phyloP scores from a whole-genome alignment of 2,329 filamentous ascomycete species.

The Cercospora berteroae region DNA sequence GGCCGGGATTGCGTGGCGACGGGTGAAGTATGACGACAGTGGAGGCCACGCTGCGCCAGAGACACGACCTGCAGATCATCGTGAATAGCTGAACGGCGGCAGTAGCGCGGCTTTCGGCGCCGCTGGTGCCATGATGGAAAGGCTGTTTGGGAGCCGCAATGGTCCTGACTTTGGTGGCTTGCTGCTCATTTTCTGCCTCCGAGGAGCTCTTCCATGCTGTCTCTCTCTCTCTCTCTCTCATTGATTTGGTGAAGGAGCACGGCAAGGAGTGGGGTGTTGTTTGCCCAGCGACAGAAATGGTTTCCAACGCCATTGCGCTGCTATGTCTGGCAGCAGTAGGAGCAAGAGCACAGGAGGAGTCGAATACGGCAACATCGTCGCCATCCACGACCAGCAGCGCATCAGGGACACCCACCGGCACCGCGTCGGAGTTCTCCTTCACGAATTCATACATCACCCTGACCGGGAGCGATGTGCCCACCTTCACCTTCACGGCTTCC shows the following conservation, averaged over 20 bases:
- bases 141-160: slow-evolving; percentile 13
- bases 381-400: slow-evolving; percentile 24
- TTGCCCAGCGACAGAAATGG: slow-evolving; percentile 26
- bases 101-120: slow-evolving; percentile 4
- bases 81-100: neutral
- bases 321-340: slow-evolving; percentile 38
- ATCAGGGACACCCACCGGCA: neutral
- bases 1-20: slow-evolving; percentile 5
- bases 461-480: slow-evolving; percentile 21
- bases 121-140: slow-evolving; percentile 7
- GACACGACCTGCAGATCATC: neutral
- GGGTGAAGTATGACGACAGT: neutral
- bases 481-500: slow-evolving; percentile 30
- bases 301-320: slow-evolving; percentile 33
- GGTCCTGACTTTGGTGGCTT: slow-evolving; percentile 2
- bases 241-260: neutral
- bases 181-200: neutral
- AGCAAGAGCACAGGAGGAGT: slow-evolving; percentile 32
- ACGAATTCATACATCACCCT: slow-evolving; percentile 31
- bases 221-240: neutral
- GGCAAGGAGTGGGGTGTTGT: neutral
- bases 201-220: neutral
- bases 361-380: slow-evolving; percentile 28
- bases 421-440: slow-evolving; percentile 24
- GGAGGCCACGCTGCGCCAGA: slow-evolving; percentile 6